Percentiles rank a stretch among this genome's conserved stretches.
phyloP scores from a whole-genome alignment of 441 rosid genomes.

The Syzygium syzygioides region DNA sequence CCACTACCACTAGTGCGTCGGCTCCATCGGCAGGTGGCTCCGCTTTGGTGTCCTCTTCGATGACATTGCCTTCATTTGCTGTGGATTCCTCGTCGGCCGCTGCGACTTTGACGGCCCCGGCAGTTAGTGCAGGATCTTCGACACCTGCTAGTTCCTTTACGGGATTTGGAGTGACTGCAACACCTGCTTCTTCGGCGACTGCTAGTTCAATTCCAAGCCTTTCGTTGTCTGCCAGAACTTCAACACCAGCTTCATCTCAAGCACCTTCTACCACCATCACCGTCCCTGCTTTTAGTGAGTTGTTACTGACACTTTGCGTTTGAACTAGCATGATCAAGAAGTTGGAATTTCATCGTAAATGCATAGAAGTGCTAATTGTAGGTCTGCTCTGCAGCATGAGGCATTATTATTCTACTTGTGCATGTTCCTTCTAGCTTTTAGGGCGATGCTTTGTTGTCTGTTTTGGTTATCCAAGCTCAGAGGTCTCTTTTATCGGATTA shows the following conservation, averaged over 20 bases:
- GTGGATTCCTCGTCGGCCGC: constrained; percentile 25
- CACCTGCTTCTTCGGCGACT: constrained; percentile 41
- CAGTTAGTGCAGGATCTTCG: constrained; percentile 18
- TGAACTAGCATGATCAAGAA: background rate
- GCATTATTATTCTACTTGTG: background rate
- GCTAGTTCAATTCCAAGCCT: constrained; percentile 49
- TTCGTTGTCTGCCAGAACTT: constrained; percentile 40
- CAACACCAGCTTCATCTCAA: constrained; percentile 41
- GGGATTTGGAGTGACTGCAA: constrained; percentile 35
- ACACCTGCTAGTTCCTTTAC: constrained; percentile 36
- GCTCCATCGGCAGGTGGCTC: constrained; percentile 13
- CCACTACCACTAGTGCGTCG: constrained; percentile 39
- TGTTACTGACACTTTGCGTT: background rate
- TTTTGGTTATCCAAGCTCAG: background rate
- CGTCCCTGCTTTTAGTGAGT: constrained; percentile 51
- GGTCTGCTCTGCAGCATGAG: background rate
- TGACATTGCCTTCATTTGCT: constrained; percentile 39
- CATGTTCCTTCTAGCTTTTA: background rate
- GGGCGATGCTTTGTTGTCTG: background rate
- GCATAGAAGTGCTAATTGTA: background rate
- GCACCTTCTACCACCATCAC: constrained; percentile 30
- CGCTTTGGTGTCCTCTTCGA: constrained; percentile 19
- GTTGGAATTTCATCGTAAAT: background rate
- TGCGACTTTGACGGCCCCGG: constrained; percentile 19
- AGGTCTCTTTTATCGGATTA: too few species aligned